Base-by-base conservation (phyloP, 2,329 filamentous ascomycete species). In the Gremmenia infestans region DNA sequence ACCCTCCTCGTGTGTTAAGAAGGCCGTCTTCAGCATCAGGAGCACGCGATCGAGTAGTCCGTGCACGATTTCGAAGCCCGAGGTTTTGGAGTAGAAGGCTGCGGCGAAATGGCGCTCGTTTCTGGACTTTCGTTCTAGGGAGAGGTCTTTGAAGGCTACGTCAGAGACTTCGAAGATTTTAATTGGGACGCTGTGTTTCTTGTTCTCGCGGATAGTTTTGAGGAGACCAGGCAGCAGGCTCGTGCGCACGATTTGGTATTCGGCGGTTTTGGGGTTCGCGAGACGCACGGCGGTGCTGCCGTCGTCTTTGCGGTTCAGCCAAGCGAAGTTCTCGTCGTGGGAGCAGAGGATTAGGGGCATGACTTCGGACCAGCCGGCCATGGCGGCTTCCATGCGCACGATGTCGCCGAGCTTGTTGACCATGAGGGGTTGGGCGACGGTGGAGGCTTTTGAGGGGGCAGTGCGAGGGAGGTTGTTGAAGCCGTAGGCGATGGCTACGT, bases 81-180 rank as follows among this genome's bases (percentile, higher is more conserved):
- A 91, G 3, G 86, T 90, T 80, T 94, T 96, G 69, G 92, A 92
- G 74, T 93, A 97, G 82, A 88, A 96, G 1, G 91, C 92, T 9
- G 92, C 94, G n/a, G 90, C 91, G 72, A 96, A 97, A 76, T 96
- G 93, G 54, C 93, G 81, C 78, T 97, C 90, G 72, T 99, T 99
- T 64, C 91, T 84, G 65, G 86, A 88, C 77, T 91, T 91, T 62
- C 94, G 85, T 80, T 99, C 94, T 48, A 85, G 73, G 14, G 78
- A 78, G 60, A 86, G 74, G 67, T 96, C 93, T 76, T 97, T 96
- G 79, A 96, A 90, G 32, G 89, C 91, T 19, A 97, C 89, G 68
- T 97, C 93, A 59, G 88, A 87, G 56, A 89, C 88, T 75, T 97
- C 92, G 71, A 95, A 96, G 70, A 97, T 87, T 78, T 91, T 91